phyloP scores from a whole-genome alignment of 352 stramenopile species.

The Poterioochromonas sp. region DNA sequence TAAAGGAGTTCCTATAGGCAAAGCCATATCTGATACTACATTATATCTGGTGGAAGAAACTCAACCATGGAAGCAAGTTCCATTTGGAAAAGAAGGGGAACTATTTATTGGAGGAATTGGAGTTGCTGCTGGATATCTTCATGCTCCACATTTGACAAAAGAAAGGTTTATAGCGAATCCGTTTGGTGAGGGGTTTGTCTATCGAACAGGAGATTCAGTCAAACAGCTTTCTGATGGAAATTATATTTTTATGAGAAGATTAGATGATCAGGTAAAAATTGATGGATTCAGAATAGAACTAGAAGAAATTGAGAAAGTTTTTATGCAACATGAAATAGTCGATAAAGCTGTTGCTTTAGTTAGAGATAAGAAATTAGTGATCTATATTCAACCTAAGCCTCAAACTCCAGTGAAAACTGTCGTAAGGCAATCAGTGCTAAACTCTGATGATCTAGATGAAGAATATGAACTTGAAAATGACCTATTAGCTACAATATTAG shows the following conservation, averaged over 20 bases:
- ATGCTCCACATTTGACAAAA: neutral
- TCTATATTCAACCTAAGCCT: neutral
- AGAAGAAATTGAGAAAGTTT: neutral
- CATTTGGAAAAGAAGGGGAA: neutral
- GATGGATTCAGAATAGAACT: neutral
- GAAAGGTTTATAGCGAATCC: neutral
- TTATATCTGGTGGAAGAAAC: neutral
- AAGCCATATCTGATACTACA: neutral
- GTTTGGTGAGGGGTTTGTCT: neutral
- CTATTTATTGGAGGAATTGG: neutral
- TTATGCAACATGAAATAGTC: neutral
- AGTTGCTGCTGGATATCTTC: neutral
- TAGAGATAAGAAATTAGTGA: neutral
- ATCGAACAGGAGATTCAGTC: neutral
- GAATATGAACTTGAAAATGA: neutral
- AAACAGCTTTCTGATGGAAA: neutral
- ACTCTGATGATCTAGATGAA: neutral
- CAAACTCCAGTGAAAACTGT: neutral
- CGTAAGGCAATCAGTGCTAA: too few relatives aligned
- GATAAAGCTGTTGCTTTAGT: conserved; percentile 9
- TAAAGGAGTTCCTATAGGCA: neutral
- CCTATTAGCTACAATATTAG: neutral
- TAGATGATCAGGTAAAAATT: conserved; percentile 16
- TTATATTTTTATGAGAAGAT: neutral
- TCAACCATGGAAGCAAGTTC: neutral